Conservation (phyloP, 1,284 basidiomycete species). For the Ustilago cynodontis region DNA sequence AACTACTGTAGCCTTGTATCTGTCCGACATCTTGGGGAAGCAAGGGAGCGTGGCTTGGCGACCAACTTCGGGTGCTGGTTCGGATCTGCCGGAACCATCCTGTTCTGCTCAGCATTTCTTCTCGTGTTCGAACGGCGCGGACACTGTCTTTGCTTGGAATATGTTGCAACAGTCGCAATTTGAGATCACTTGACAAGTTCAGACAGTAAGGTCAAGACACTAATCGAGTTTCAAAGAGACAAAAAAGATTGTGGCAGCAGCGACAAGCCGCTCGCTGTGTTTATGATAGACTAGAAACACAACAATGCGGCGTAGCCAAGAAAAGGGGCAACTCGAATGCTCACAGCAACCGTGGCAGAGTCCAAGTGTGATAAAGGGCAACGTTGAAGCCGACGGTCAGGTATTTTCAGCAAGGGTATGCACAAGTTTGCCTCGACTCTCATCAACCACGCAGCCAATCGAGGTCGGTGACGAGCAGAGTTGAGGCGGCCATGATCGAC, state of each 20-base stretch:
- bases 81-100: too few species aligned
- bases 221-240: slow-evolving; percentile 1
- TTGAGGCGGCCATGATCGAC: background rate
- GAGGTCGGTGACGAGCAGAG: too few species aligned
- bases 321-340: slow-evolving; percentile 21
- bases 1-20: too few species aligned
- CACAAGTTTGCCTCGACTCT: background rate
- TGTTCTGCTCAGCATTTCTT: too few species aligned
- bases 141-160: too few species aligned
- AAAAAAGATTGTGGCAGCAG: slow-evolving; percentile 16
- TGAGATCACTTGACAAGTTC: too few species aligned
- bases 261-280: slow-evolving; percentile 1
- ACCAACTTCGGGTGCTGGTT: too few species aligned
- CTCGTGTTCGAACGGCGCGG: too few species aligned
- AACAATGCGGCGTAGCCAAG: background rate
- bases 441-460: too few species aligned
- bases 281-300: slow-evolving; percentile 9
- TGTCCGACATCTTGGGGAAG: too few species aligned
- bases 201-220: background rate
- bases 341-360: slow-evolving; percentile 20
- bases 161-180: too few species aligned
- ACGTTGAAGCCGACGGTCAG: background rate
- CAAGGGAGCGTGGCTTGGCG: too few species aligned
- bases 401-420: background rate
- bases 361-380: background rate